Evolutionary conservation across 2,329 filamentous ascomycete species (phyloP), one percentile per base, ranked within the genome.

Genomic region (Microdochium trichocladiopsis): DNA sequence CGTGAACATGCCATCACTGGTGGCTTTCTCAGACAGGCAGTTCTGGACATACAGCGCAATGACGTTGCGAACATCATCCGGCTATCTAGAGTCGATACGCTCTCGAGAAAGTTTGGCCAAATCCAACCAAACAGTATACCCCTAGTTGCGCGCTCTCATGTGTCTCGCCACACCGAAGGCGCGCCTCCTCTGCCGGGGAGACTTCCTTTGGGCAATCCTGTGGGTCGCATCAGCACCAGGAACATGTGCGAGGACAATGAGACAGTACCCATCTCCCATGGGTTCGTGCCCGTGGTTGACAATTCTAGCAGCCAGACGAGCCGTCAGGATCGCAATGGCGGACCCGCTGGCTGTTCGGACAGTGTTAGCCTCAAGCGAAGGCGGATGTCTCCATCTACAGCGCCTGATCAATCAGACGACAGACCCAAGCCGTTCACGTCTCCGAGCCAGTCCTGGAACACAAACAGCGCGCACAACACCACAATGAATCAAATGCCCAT

Each of bases 21-120:
- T 47, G 89, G 88, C 0, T 96, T 96, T 64, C 73, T 95, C n/a
- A 84, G 87, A 11, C 92, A 96, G 63, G 73, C 93, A 1, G 82
- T 91, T 53, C 76, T 92, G n/a, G 92, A 96, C 60, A 80, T 96
- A 9, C 83, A 90, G 33, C 65, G 66, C 28, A 78, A 75, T 54
- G 70, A 67, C 1, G 62, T 80, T 24, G 56, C 62, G 2, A 56
- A 63, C 3, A 60, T 63, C 11, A 65, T 74, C 10, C 62, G 59
- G 9, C 56, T 75, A n/a, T 68, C 73, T 1, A 60, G 56, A 2
- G 56, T 75, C 14, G 59, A 61, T 14, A 65, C 63, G 36, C 65
- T 71, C 47, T 63, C 63, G 12, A 56, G 63, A 45, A 54, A 63
- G 2, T 65, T 66, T 41, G 61, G 61, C 3, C 58, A 41, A 16